A percentile compares a stretch with the other conserved stretches of the same genome.
Conservation (phyloP, 78 protist species). For the Planoprotostelium fungivorum region DNA sequence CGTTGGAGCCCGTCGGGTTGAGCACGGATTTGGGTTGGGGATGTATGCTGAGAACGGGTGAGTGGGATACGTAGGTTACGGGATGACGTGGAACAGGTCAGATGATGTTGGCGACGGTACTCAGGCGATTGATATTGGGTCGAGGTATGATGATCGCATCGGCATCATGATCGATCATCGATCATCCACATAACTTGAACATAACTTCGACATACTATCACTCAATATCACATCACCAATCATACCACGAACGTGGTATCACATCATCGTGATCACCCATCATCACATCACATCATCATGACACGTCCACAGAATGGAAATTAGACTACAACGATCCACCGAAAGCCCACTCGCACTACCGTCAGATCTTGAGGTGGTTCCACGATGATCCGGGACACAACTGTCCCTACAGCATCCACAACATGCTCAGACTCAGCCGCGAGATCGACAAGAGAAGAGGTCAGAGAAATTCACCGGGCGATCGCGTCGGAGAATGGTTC, state of each 20-base stretch:
- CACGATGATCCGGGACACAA: neutral
- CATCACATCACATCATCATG: neutral
- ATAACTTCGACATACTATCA: too few relatives aligned
- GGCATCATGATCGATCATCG: too few relatives aligned
- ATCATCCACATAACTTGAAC: too few relatives aligned
- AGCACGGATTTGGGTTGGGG: conserved; percentile 67
- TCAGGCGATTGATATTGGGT: neutral
- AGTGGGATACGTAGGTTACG: neutral
- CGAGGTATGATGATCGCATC: too few relatives aligned
- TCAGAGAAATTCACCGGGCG: neutral
- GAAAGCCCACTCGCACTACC: neutral
- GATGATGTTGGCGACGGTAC: neutral
- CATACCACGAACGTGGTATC: too few relatives aligned
- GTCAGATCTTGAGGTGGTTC: neutral
- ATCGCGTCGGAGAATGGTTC: conserved; percentile 44
- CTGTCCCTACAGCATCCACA: neutral
- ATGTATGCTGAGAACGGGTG: conserved; percentile 41
- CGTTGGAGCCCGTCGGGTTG: conserved; percentile 26
- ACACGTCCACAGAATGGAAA: neutral
- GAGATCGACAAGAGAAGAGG: neutral
- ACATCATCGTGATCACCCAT: too few relatives aligned
- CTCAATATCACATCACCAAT: too few relatives aligned
- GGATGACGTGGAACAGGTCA: neutral
- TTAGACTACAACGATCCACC: neutral
- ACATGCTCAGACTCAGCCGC: neutral